A percentile compares a stretch with the other conserved stretches of the same genome.
These are phyloP conservation scores for Rhododendron molle DNA, from an alignment of 148 eudicot species.

Conservation along the genomic window DNA sequence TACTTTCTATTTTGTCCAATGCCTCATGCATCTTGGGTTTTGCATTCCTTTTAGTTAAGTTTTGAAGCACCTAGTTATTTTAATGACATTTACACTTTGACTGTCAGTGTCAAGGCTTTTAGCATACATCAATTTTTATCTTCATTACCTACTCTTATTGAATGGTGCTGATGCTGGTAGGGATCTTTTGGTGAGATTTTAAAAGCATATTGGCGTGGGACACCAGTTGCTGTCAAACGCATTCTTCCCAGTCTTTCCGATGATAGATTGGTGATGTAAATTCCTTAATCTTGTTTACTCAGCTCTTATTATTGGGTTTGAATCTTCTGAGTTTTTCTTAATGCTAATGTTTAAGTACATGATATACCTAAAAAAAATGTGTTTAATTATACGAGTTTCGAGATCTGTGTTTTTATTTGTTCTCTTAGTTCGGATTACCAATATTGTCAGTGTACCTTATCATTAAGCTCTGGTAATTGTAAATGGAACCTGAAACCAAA, in stretches of 20 bases:
- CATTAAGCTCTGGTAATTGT: background rate
- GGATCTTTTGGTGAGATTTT: conserved; percentile 98
- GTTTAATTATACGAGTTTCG: background rate
- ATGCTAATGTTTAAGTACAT: background rate
- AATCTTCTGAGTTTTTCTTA: background rate
- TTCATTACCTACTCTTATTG: conserved; percentile 12
- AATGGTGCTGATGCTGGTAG: conserved; percentile 35
- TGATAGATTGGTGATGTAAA: conserved; percentile 95
- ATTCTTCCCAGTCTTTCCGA: conserved; percentile 96
- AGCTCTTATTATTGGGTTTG: background rate
- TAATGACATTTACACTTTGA: background rate
- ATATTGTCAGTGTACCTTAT: background rate
- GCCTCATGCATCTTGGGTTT: background rate
- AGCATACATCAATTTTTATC: background rate
- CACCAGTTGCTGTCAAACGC: conserved; percentile 98
- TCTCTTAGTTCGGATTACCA: background rate
- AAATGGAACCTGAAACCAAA: background rate
- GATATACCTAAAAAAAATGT: background rate
- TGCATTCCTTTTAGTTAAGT: background rate
- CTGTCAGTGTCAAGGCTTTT: background rate
- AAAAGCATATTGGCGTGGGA: conserved; percentile 96
- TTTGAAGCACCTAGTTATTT: background rate
- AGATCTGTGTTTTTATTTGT: background rate
- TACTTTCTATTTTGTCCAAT: background rate
- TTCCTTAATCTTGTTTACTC: conserved; percentile 2